phyloP scores from a whole-genome alignment of 768 basidiomycete species.

The Podaxis carcinomalis region DNA sequence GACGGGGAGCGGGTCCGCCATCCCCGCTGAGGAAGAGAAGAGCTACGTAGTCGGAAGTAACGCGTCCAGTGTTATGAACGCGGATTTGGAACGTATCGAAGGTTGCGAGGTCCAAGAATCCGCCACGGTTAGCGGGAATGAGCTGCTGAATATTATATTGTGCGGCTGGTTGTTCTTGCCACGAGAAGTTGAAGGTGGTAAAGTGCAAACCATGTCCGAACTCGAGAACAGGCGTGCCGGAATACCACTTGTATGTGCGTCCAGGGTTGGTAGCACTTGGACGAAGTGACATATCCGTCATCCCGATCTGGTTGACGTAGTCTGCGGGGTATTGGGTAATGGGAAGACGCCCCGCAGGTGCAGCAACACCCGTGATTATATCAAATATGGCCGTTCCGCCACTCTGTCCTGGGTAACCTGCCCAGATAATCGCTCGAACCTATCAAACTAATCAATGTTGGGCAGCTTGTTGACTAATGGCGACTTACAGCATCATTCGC shows the following conservation, averaged over 20 bases:
- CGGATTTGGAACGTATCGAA: constrained; percentile 47
- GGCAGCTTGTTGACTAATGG: neutral
- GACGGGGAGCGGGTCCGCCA: constrained; percentile 45
- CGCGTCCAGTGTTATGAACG: constrained; percentile 44
- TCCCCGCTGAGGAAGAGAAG: constrained; percentile 46
- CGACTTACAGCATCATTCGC: constrained; percentile 32
- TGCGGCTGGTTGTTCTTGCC: constrained; percentile 28
- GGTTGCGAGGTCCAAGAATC: constrained; percentile 34
- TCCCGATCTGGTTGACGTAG: constrained; percentile 43
- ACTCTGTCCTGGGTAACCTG: constrained; percentile 53
- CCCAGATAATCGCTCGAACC: constrained; percentile 55
- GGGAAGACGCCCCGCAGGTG: constrained; percentile 52
- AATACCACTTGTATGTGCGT: constrained; percentile 58
- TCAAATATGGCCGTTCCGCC: constrained; percentile 52
- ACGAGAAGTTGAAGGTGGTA: constrained; percentile 42
- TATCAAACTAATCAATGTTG: constrained; percentile 12
- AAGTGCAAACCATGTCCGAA: constrained; percentile 54
- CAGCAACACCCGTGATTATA: constrained; percentile 44
- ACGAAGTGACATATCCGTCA: constrained; percentile 57
- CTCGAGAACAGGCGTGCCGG: constrained; percentile 43
- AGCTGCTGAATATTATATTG: constrained; percentile 39
- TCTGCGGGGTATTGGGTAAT: constrained; percentile 49
- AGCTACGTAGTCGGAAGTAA: constrained; percentile 51
- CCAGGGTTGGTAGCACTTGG: constrained; percentile 46
- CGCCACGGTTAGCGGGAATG: constrained; percentile 19